Evolutionary conservation across 768 basidiomycete genomes (phyloP).

Genomic region (Collybia sordida): DNA sequence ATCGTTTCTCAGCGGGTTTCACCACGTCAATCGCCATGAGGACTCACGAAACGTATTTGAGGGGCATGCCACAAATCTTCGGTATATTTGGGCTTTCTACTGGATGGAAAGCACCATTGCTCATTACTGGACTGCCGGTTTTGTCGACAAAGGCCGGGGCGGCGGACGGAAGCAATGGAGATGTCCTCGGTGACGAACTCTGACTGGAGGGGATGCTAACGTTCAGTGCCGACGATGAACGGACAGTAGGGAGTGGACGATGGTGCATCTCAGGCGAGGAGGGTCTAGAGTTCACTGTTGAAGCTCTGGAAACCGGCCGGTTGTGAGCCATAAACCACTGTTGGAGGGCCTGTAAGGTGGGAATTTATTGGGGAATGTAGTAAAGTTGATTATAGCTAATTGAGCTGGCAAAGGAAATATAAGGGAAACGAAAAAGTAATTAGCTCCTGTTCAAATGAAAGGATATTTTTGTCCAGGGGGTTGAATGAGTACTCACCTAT

Average conservation of each 20-base stretch:
- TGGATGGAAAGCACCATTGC: constrained; percentile 31
- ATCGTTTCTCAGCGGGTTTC: constrained; percentile 7
- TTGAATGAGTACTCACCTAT: too few species aligned
- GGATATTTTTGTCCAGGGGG: too few species aligned
- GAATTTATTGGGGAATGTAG: too few species aligned
- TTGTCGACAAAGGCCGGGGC: constrained; percentile 42
- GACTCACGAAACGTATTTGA: constrained; percentile 81
- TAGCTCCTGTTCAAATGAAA: too few species aligned
- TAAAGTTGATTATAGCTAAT: too few species aligned
- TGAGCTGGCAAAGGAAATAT: too few species aligned
- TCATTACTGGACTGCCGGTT: constrained; percentile 21
- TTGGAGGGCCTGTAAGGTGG: too few species aligned
- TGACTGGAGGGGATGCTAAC: constrained; percentile 27
- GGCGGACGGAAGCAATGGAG: constrained; percentile 52
- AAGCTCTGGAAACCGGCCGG: constrained; percentile 11
- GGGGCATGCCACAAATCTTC: constrained; percentile 65
- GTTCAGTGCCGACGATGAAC: constrained; percentile 49
- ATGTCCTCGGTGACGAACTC: constrained; percentile 42
- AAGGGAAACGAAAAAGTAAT: too few species aligned
- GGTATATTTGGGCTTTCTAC: constrained; percentile 36
- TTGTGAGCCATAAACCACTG: constrained; percentile 15
- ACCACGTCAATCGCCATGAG: constrained; percentile 2
- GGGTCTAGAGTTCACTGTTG: constrained; percentile 13
- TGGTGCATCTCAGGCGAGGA: constrained; percentile 55
- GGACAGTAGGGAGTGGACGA: constrained; percentile 54